Percentiles rank a stretch among this genome's conserved stretches.
Evolutionary conservation across 192 early-diverging fungal species (phyloP).

Genomic region (Gonapodya prolifera): DNA sequence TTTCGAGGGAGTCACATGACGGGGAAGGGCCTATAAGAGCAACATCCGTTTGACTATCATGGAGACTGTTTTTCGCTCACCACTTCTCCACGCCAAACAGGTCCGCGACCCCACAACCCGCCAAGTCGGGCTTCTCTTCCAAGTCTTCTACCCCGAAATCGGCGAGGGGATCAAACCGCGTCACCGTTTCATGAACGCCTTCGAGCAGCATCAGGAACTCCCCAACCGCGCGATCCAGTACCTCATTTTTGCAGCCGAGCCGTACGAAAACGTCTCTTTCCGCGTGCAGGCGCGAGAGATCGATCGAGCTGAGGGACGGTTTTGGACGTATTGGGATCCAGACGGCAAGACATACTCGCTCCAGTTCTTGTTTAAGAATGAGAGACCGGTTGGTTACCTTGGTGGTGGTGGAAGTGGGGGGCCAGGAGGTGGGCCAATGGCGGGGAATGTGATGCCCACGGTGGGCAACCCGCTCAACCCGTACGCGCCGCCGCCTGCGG

Average conservation of each 20-base stretch:
- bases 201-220: conserved; percentile 81
- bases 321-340: conserved; percentile 91
- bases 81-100: conserved; percentile 64
- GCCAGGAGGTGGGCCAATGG: no score
- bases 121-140: conserved; percentile 83
- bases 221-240: conserved; percentile 86
- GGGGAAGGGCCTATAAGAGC: no score
- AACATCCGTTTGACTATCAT: no score
- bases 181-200: conserved; percentile 94
- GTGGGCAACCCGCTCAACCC: background rate
- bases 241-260: conserved; percentile 86
- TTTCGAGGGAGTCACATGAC: no score
- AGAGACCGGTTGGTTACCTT: background rate
- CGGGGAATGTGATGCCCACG: background rate
- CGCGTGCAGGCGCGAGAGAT: conserved; percentile 87
- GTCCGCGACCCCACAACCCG: conserved; percentile 73
- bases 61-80: background rate
- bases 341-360: conserved; percentile 25
- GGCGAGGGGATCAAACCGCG: conserved; percentile 68
- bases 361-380: background rate
- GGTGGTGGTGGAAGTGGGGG: background rate
- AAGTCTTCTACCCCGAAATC: conserved; percentile 91
- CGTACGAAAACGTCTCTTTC: conserved; percentile 89
- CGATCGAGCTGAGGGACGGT: conserved; percentile 71
- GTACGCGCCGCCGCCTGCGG: no score